Percentiles rank a stretch among this genome's conserved stretches.
These are phyloP conservation scores for Fusarium austroafricanum DNA, from an alignment of 2,329 filamentous ascomycete species.

Conservation along the genomic window DNA sequence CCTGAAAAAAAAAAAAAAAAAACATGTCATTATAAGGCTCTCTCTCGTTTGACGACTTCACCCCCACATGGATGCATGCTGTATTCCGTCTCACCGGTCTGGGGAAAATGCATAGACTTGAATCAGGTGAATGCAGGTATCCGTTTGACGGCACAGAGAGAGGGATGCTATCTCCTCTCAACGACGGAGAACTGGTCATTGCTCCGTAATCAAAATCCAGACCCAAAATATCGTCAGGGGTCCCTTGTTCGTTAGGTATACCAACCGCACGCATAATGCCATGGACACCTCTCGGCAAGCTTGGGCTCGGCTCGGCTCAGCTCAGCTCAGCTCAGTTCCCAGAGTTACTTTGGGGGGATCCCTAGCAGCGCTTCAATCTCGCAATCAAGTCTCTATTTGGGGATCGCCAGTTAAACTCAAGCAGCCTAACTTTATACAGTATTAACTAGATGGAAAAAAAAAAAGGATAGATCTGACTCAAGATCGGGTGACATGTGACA, in stretches of 20 bases:
- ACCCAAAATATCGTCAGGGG: not conserved
- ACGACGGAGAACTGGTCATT: not conserved
- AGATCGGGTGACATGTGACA: too few relatives aligned
- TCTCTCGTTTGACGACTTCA: too few relatives aligned
- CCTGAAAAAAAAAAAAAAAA: too few relatives aligned
- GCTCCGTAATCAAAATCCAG: not conserved
- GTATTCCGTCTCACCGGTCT: conserved; percentile 20
- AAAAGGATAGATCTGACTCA: too few relatives aligned
- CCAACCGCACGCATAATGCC: conserved; percentile 3
- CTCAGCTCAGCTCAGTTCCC: too few relatives aligned
- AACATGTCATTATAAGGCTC: too few relatives aligned
- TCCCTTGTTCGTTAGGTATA: not conserved
- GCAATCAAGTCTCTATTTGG: not conserved
- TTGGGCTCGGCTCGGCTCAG: too few relatives aligned
- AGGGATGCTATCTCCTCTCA: not conserved
- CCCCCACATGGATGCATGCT: not conserved
- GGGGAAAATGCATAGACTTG: not conserved
- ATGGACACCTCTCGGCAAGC: conserved; percentile 20
- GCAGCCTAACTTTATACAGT: too few relatives aligned
- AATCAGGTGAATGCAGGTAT: not conserved
- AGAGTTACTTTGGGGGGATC: too few relatives aligned
- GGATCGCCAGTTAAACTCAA: not conserved
- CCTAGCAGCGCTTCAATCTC: not conserved
- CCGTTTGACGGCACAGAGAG: not conserved
- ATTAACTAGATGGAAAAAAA: too few relatives aligned